Evolutionary conservation across 257 asterid genomes (phyloP).

Genomic region (Nicotiana tabacum): DNA sequence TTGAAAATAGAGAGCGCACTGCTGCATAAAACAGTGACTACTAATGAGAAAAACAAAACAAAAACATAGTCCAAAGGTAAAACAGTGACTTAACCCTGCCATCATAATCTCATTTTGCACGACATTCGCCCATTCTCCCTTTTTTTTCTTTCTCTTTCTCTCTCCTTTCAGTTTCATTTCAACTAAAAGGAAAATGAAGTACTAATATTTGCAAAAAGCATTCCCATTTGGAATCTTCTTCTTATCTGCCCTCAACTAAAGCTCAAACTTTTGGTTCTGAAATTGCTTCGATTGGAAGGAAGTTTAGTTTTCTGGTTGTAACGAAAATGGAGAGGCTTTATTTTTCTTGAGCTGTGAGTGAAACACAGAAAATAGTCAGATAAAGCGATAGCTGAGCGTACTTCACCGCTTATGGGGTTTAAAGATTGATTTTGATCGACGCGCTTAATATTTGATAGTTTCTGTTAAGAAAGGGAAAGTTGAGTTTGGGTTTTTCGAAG

Average conservation of each 20-base stretch:
- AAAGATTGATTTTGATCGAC: background rate
- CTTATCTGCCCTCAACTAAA: background rate
- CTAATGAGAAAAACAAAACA: background rate
- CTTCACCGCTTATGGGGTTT: background rate
- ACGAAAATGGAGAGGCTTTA: background rate
- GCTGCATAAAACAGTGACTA: background rate
- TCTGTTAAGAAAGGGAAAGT: slow-evolving; percentile 10
- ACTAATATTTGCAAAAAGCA: background rate
- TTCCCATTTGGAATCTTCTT: background rate
- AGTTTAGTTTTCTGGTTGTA: background rate
- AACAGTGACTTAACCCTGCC: background rate
- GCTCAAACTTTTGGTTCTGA: background rate
- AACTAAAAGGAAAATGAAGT: background rate
- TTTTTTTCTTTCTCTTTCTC: background rate
- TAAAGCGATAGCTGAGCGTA: background rate
- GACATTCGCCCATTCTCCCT: slow-evolving; percentile 8
- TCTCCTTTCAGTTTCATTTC: background rate
- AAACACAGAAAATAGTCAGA: background rate
- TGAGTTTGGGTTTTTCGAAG: slow-evolving; percentile 15
- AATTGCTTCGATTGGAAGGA: background rate
- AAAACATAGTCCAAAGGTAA: background rate
- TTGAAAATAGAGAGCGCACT: background rate
- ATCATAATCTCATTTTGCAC: background rate
- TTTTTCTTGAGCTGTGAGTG: background rate
- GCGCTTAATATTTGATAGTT: background rate